Conservation (phyloP, 1,284 basidiomycete genomes). For the Trametes versicolor region DNA sequence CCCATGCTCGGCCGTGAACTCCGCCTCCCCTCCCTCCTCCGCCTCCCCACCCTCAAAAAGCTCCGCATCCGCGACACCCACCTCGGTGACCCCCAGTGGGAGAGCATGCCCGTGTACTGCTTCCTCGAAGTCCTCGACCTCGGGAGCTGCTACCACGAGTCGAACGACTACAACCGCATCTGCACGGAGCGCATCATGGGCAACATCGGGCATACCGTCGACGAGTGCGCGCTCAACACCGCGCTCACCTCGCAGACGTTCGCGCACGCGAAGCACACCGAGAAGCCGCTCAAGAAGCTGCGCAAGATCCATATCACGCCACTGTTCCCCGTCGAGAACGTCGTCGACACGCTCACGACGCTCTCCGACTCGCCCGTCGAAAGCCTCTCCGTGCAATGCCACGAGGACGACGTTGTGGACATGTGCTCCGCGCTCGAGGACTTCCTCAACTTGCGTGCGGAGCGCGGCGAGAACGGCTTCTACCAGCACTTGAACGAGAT, state of each 20-base stretch:
- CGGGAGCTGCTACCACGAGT: constrained; percentile 64
- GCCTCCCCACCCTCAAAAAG: constrained; percentile 65
- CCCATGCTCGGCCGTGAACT: constrained; percentile 64
- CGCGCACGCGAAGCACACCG: constrained; percentile 50
- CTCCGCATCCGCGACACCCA: constrained; percentile 76
- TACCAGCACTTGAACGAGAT: constrained; percentile 44
- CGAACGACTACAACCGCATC: constrained; percentile 59
- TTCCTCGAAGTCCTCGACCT: constrained; percentile 67
- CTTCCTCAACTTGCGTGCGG: constrained; percentile 61
- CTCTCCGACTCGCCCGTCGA: constrained; percentile 71
- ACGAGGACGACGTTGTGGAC: constrained; percentile 67
- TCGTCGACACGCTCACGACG: constrained; percentile 66
- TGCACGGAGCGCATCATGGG: constrained; percentile 69
- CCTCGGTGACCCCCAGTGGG: constrained; percentile 70
- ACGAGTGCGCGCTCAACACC: constrained; percentile 63
- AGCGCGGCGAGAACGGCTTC: constrained; percentile 51
- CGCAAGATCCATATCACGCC: constrained; percentile 67
- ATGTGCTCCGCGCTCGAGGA: constrained; percentile 63
- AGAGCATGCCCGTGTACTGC: constrained; percentile 56
- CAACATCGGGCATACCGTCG: constrained; percentile 61
- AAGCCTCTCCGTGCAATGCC: constrained; percentile 63
- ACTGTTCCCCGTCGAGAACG: constrained; percentile 67
- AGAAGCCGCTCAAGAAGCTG: constrained; percentile 60
- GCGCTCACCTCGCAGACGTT: constrained; percentile 56
- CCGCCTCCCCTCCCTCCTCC: constrained; percentile 69